These are phyloP conservation scores for Trichoderma sp. DNA, from an alignment of 2,329 filamentous ascomycete genomes.

Conservation along the genomic window DNA sequence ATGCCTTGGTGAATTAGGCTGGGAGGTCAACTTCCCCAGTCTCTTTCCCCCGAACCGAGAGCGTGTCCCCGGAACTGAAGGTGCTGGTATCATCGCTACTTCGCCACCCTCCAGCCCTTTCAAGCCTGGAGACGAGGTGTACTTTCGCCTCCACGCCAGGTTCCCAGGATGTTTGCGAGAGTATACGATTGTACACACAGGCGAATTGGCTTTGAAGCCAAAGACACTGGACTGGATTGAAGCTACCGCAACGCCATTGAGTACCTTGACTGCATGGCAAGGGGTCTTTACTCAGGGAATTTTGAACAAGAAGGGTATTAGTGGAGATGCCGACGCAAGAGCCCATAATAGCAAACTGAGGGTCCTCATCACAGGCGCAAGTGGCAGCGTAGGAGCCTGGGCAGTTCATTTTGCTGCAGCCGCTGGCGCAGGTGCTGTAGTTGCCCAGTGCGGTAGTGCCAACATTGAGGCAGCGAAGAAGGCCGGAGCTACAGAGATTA, in stretches of 20 bases:
- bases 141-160: conserved; percentile 38
- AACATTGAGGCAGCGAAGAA: conserved; percentile 39
- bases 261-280: conserved; percentile 48
- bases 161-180: conserved; percentile 40
- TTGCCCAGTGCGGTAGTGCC: conserved; percentile 40
- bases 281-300: conserved; percentile 44
- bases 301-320: conserved; percentile 38
- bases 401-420: conserved; percentile 45
- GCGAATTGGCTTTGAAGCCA: conserved; percentile 44
- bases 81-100: conserved; percentile 45
- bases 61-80: conserved; percentile 45
- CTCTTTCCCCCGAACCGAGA: conserved; percentile 34
- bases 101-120: conserved; percentile 40
- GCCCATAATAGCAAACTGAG: conserved; percentile 37
- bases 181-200: conserved; percentile 40
- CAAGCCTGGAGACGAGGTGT: conserved; percentile 43
- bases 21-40: conserved; percentile 35
- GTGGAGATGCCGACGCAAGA: conserved; percentile 36
- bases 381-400: conserved; percentile 47
- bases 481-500: conserved; percentile 44
- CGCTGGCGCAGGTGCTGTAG: conserved; percentile 43
- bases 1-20: conserved; percentile 41
- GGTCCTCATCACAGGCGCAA: conserved; percentile 47
- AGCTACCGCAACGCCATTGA: conserved; percentile 46
- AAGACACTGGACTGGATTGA: conserved; percentile 40